Percentiles rank a stretch among this genome's conserved stretches.
Evolutionary conservation across 768 basidiomycete genomes (phyloP).

Genomic region (Termitomyces sp.): DNA sequence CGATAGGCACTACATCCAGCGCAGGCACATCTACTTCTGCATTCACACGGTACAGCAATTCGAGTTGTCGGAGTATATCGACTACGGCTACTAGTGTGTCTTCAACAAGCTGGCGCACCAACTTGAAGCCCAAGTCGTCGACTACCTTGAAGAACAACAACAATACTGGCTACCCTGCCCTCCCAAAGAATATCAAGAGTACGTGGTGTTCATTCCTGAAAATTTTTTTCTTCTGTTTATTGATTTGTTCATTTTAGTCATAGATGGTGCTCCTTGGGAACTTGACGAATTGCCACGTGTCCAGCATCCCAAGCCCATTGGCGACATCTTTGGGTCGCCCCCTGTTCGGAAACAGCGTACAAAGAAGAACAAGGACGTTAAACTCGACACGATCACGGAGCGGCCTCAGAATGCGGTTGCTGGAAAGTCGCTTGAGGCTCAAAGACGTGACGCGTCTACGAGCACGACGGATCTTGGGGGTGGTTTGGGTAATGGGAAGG

Average conservation of each 20-base stretch:
- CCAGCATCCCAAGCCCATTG: slow-evolving; percentile 55
- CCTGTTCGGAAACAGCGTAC: slow-evolving; percentile 63
- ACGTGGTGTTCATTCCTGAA: slow-evolving; percentile 27
- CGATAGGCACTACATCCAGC: slow-evolving; percentile 66
- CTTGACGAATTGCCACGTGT: slow-evolving; percentile 66
- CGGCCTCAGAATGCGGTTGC: slow-evolving; percentile 42
- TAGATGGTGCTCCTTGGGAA: slow-evolving; percentile 78
- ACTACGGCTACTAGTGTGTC: slow-evolving; percentile 82
- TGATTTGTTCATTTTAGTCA: slow-evolving; percentile 41
- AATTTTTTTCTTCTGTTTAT: slow-evolving; percentile 4
- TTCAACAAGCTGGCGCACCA: slow-evolving; percentile 68
- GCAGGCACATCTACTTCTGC: slow-evolving; percentile 66
- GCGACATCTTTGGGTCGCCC: slow-evolving; percentile 61
- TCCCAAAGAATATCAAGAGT: slow-evolving; percentile 83
- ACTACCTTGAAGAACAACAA: slow-evolving; percentile 22
- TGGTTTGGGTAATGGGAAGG: slow-evolving; percentile 34
- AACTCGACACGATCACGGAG: slow-evolving; percentile 75
- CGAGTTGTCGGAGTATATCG: slow-evolving; percentile 68
- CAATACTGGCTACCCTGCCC: slow-evolving; percentile 27
- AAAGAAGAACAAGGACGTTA: slow-evolving; percentile 62
- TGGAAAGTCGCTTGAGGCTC: slow-evolving; percentile 43
- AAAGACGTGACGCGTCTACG: slow-evolving; percentile 63
- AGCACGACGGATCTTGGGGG: slow-evolving; percentile 70
- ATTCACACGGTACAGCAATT: slow-evolving; percentile 80
- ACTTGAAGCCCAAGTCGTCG: slow-evolving; percentile 31